Base-by-base conservation (phyloP, 2,329 filamentous ascomycete species). In the Ophiostoma angusticollis region DNA sequence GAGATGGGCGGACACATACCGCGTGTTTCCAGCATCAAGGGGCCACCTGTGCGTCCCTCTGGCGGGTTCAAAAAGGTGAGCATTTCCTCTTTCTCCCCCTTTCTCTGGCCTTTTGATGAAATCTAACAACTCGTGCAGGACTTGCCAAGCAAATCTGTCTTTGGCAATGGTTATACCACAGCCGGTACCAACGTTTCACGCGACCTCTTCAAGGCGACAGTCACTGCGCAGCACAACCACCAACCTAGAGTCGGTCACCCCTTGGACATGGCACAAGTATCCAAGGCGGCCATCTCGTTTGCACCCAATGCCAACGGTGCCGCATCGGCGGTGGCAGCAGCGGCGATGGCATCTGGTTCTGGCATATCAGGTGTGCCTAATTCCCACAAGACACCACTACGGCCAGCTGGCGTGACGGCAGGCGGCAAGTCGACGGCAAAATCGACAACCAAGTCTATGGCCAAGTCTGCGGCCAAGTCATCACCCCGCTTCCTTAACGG, bases 251-350 rank as follows among this genome's bases (percentile, higher is more conserved):
- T 70, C 3, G 68, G 65, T 1, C 78, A 86, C 51, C 81, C 82
- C 2, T 65, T 86, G 52, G 84, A 91, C 49, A 86, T 89, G 74
- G 74, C 80, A n/a, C 83, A 89, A 54, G 78, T 89, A 43, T 83
- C 84, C 7, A 93, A 82, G 59, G 83, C 77, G n/a, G 78, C 81
- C 21, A 95, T 95, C 49, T 83, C 85, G 3, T 95, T 95, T 54
- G 85, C 85, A 6, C 73, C 87, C 16, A 76, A 74, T 43, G 23
- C 25, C 27, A 39, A 21, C 30, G 29, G 17, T 13, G 19, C 19
- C 8, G n/a, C 40, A 5, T 33, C 32, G 8, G 13, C 41, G 24
- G 41, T 34, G 4, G 31, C 40, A 8, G 34, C 43, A 4, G 35
- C 41, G 11, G 42, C 44, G 3, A 24, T 38, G 6, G 39, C 44